phyloP scores from a whole-genome alignment of 441 rosid species.

The Jatropha podagrica region DNA sequence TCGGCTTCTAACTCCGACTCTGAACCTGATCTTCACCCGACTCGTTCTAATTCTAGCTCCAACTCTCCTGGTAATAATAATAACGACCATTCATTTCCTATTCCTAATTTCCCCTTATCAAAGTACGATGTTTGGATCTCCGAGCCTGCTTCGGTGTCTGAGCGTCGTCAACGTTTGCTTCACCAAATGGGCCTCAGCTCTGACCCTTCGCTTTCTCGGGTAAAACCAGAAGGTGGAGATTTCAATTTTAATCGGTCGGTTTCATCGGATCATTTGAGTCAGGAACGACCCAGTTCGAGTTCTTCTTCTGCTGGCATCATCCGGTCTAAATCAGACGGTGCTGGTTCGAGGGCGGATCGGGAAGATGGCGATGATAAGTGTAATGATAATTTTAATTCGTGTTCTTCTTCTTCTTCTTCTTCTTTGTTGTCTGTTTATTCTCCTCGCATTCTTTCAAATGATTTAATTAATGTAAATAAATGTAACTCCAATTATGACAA shows the following conservation, averaged over 20 bases:
- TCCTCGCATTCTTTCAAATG: constrained; percentile 39
- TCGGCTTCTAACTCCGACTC: constrained; percentile 49
- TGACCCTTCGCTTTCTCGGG: constrained; percentile 51
- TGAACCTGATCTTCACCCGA: constrained; percentile 39
- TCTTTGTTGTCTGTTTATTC: constrained; percentile 40
- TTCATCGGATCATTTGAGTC: constrained; percentile 46
- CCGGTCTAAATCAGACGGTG: constrained; percentile 68
- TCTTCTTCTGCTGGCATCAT: constrained; percentile 27
- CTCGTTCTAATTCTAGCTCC: constrained; percentile 30
- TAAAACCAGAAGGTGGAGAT: constrained; percentile 38
- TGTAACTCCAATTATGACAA: constrained; percentile 31
- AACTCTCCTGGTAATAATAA: constrained; percentile 51
- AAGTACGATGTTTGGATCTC: constrained; percentile 92
- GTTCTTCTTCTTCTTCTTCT: constrained; percentile 32
- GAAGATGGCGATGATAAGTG: constrained; percentile 19
- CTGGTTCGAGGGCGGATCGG: constrained; percentile 23
- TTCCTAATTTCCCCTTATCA: constrained; percentile 9
- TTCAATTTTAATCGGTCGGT: constrained; percentile 39
- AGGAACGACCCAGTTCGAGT: constrained; percentile 31
- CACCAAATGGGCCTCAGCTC: constrained; percentile 69
- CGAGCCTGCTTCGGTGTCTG: constrained; percentile 79
- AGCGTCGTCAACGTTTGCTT: constrained; percentile 69
- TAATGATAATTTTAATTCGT: constrained; percentile 30
- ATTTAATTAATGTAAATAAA: constrained; percentile 41
- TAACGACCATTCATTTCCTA: constrained; percentile 35